A percentile compares a stretch with the other conserved stretches of the same genome.
Conservation (phyloP, 1,139 yeast genomes). For the Sugiyamaella sp. region DNA sequence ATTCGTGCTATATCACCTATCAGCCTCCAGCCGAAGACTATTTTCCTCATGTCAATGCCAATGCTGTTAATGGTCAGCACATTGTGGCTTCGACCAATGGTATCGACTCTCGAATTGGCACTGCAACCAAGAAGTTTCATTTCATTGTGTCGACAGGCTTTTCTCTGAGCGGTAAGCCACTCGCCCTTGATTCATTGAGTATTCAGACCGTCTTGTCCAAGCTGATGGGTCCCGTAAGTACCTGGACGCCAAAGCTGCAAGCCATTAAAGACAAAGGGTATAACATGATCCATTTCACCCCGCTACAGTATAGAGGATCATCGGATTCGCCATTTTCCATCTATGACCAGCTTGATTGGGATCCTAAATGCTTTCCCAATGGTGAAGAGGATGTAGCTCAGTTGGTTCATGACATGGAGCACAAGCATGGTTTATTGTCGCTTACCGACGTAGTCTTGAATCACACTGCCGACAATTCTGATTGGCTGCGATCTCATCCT, state of each 20-base stretch:
- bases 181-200: slow-evolving; percentile 80
- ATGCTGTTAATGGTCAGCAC: slow-evolving; percentile 16
- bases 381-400: slow-evolving; percentile 51
- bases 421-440: slow-evolving; percentile 64
- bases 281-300: slow-evolving; percentile 96
- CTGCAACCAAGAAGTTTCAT: slow-evolving; percentile 58
- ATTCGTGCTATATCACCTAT: slow-evolving; percentile 50
- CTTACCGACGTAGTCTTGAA: slow-evolving; percentile 93
- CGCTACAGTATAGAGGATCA: slow-evolving; percentile 83
- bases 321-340: slow-evolving; percentile 93
- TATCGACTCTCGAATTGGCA: slow-evolving; percentile 1
- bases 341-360: slow-evolving; percentile 80
- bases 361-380: slow-evolving; percentile 60
- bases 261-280: slow-evolving; percentile 74
- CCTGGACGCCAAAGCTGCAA: slow-evolving; percentile 70
- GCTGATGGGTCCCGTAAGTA: slow-evolving; percentile 71
- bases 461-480: slow-evolving; percentile 90
- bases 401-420: slow-evolving; percentile 54
- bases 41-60: slow-evolving; percentile 21
- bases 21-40: slow-evolving; percentile 33
- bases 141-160: slow-evolving; percentile 84
- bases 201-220: slow-evolving; percentile 87
- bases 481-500: slow-evolving; percentile 83
- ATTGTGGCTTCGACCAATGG: background rate
- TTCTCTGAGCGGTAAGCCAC: slow-evolving; percentile 54